These are phyloP conservation scores for Biscutella laevigata DNA, from an alignment of 441 rosid species.

Conservation along the genomic window DNA sequence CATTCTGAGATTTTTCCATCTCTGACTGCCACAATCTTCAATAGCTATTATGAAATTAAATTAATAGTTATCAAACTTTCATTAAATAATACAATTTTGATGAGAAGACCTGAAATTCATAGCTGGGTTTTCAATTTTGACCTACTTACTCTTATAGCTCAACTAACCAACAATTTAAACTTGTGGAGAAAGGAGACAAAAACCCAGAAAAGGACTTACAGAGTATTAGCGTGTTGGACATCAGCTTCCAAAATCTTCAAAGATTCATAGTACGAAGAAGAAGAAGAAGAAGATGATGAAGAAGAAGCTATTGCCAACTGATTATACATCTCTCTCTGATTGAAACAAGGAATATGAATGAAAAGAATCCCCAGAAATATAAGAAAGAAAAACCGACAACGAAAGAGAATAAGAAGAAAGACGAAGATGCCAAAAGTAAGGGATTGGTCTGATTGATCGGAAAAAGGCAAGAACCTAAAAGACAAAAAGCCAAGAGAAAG, in stretches of 20 bases:
- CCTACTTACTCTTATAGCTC: slow-evolving; percentile 14
- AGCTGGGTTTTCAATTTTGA: slow-evolving; percentile 13
- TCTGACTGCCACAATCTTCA: background rate
- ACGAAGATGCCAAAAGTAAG: slow-evolving; percentile 23
- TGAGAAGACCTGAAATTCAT: background rate
- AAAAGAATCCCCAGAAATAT: background rate
- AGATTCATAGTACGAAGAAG: slow-evolving; percentile 65
- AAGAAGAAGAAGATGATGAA: slow-evolving; percentile 13
- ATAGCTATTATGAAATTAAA: background rate
- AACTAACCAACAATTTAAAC: slow-evolving; percentile 15
- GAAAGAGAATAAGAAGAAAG: slow-evolving; percentile 17
- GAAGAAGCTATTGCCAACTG: slow-evolving; percentile 23
- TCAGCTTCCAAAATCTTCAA: slow-evolving; percentile 78
- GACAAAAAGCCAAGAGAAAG: too few relatives aligned
- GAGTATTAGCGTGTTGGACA: slow-evolving; percentile 73
- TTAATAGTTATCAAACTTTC: slow-evolving; percentile 1
- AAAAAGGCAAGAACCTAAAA: slow-evolving; percentile 45
- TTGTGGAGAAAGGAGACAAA: slow-evolving; percentile 14
- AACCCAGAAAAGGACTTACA: slow-evolving; percentile 50
- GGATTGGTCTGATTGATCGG: slow-evolving; percentile 28
- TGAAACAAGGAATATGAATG: slow-evolving; percentile 6
- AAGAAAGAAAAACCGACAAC: too few relatives aligned
- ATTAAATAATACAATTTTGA: slow-evolving; percentile 13
- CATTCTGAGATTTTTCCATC: background rate
- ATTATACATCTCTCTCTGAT: slow-evolving; percentile 23